These are phyloP conservation scores for Pisolithus sp. DNA, from an alignment of 768 basidiomycete genomes.

Conservation along the genomic window DNA sequence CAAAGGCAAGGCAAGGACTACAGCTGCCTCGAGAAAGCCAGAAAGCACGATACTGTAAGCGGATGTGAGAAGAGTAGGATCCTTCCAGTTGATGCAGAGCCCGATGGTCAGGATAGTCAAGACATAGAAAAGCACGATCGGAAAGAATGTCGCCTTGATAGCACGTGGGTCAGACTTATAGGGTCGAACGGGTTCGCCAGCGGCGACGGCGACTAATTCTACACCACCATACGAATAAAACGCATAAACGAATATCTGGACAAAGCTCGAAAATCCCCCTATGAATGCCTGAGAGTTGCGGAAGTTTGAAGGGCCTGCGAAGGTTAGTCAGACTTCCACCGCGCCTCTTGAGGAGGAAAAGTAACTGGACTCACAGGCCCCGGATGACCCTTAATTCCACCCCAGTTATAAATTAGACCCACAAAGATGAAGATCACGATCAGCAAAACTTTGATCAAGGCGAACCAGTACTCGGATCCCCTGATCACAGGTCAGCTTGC, in stretches of 20 bases:
- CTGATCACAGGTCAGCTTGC: slow-evolving; percentile 20
- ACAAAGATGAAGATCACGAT: slow-evolving; percentile 57
- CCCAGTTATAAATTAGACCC: slow-evolving; percentile 59
- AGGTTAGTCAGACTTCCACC: not conserved
- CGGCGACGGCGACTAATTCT: slow-evolving; percentile 67
- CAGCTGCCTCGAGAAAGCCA: not conserved
- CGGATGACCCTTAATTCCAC: slow-evolving; percentile 50
- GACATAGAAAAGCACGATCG: slow-evolving; percentile 60
- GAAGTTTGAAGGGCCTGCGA: slow-evolving; percentile 44
- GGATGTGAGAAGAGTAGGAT: slow-evolving; percentile 45
- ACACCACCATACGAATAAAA: slow-evolving; percentile 68
- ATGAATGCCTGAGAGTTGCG: slow-evolving; percentile 45
- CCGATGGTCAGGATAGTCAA: slow-evolving; percentile 61
- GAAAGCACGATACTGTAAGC: slow-evolving; percentile 31
- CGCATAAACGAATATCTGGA: slow-evolving; percentile 58
- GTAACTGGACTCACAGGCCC: slow-evolving; percentile 40
- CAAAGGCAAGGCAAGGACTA: not conserved
- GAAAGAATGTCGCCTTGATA: slow-evolving; percentile 62
- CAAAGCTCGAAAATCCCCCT: slow-evolving; percentile 47
- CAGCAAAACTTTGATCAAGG: slow-evolving; percentile 57
- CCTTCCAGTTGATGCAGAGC: slow-evolving; percentile 54
- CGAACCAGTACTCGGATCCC: slow-evolving; percentile 60
- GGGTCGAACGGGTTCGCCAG: slow-evolving; percentile 60
- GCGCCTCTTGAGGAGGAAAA: not conserved
- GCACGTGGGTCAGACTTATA: slow-evolving; percentile 58